These are phyloP conservation scores for Entomortierella beljakovae DNA, from an alignment of 192 early-diverging fungal species.

Conservation along the genomic window DNA sequence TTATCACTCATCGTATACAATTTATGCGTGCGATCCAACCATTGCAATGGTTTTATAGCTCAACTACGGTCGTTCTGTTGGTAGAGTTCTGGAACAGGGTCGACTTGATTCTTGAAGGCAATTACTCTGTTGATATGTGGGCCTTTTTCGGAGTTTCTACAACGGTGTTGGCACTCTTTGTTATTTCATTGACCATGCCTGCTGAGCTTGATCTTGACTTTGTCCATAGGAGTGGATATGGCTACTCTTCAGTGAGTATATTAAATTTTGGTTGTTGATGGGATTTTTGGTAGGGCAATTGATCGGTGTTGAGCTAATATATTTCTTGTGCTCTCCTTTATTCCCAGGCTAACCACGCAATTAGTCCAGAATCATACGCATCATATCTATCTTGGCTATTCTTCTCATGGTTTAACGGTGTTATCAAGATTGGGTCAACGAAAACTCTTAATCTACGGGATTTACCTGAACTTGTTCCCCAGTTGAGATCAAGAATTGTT, in stretches of 20 bases:
- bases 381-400: constrained; percentile 54
- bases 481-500: constrained; percentile 39
- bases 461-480: constrained; percentile 47
- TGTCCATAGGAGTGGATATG: constrained; percentile 47
- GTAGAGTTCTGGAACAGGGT: constrained; percentile 33
- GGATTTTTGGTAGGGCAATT: not conserved
- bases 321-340: not conserved
- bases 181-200: constrained; percentile 42
- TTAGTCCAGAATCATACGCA: constrained; percentile 39
- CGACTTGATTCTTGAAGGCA: constrained; percentile 13
- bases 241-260: constrained; percentile 48
- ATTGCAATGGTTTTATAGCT: constrained; percentile 47
- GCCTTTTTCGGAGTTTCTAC: constrained; percentile 14
- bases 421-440: constrained; percentile 45
- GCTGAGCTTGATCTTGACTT: constrained; percentile 49
- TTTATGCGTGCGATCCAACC: constrained; percentile 35
- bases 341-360: constrained; percentile 33
- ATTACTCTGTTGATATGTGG: constrained; percentile 19
- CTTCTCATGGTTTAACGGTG: constrained; percentile 53
- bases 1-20: constrained; percentile 36
- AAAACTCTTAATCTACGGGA: constrained; percentile 57
- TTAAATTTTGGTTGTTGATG: not conserved
- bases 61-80: constrained; percentile 8
- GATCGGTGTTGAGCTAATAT: not conserved
- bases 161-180: constrained; percentile 9